Conservation (phyloP, 2,329 filamentous ascomycete genomes). For the Calonectria pseudoturangicola region DNA sequence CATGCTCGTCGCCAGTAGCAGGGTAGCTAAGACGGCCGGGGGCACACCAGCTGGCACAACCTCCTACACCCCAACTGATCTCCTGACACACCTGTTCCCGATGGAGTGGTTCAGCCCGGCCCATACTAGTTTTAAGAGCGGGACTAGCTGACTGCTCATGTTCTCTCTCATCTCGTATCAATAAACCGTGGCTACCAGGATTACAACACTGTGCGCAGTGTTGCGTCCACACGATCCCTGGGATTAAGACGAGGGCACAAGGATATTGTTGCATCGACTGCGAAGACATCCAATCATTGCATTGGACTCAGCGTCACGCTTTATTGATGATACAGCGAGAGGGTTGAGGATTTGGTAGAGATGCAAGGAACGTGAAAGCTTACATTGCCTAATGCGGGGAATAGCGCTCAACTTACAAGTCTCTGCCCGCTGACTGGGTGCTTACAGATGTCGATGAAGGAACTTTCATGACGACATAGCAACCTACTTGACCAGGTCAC, state of each 20-base stretch:
- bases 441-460: not conserved
- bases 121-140: constrained; percentile 32
- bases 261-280: constrained; percentile 21
- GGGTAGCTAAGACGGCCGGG: constrained; percentile 28
- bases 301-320: constrained; percentile 2
- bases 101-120: constrained; percentile 52
- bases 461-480: not conserved
- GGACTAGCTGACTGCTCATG: constrained; percentile 35
- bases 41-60: constrained; percentile 20
- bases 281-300: not conserved
- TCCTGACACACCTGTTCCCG: constrained; percentile 50
- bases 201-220: constrained; percentile 18
- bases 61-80: constrained; percentile 39
- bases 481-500: not conserved
- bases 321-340: not conserved
- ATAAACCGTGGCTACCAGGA: constrained; percentile 27
- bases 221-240: constrained; percentile 23
- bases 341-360: not conserved
- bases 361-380: not conserved
- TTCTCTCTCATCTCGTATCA: constrained; percentile 35
- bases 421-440: not conserved
- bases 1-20: constrained; percentile 24
- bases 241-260: constrained; percentile 16
- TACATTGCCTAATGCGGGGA: not conserved
- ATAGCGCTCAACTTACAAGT: not conserved